Evolutionary conservation across 169 alveolate genomes (phyloP).

Genomic region (Plasmodium adleri): DNA sequence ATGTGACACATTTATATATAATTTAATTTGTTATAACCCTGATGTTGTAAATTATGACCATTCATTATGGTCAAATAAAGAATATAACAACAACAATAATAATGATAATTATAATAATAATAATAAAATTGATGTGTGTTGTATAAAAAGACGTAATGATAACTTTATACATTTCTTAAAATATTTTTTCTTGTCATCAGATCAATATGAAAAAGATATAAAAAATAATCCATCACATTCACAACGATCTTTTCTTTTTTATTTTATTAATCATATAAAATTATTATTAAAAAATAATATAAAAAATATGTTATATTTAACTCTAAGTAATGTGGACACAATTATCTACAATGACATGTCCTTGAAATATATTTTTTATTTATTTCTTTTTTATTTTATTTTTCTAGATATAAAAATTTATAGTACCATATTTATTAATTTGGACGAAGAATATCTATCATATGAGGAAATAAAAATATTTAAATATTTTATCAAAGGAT

Average conservation of each 20-base stretch:
- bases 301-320: constrained; percentile 16
- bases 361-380: constrained; percentile 21
- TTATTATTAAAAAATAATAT: constrained; percentile 18
- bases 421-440: background rate
- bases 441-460: background rate
- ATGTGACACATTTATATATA: background rate
- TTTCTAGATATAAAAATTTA: constrained; percentile 24
- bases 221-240: background rate
- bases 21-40: background rate
- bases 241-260: constrained; percentile 1
- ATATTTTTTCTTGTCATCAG: background rate
- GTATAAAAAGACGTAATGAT: background rate
- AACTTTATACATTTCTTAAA: too few species aligned
- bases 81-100: too few species aligned
- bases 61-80: too few species aligned
- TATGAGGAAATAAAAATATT: background rate
- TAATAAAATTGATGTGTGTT: background rate
- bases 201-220: background rate
- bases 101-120: background rate
- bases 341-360: constrained; percentile 17
- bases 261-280: background rate
- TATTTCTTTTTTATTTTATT: constrained; percentile 56
- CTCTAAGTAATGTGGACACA: constrained; percentile 20
- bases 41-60: background rate
- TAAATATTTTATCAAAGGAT: background rate